Conservation (phyloP, 2,329 filamentous ascomycete genomes). For the Aspergillus uvarum region DNA sequence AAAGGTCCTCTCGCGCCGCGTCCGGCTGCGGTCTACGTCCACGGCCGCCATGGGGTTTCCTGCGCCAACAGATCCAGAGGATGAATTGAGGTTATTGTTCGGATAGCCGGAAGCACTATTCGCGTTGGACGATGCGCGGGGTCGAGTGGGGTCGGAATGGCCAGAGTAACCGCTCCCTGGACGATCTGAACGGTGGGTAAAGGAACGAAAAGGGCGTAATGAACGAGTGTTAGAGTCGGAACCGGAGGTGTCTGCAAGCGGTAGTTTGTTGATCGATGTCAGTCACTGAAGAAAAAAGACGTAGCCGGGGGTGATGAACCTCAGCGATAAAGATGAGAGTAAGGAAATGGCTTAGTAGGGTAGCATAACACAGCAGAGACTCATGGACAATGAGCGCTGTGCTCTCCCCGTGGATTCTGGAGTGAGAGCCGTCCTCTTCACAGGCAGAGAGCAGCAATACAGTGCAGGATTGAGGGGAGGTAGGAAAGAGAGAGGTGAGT, state of each 20-base stretch:
- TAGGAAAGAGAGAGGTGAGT: constrained; percentile 12
- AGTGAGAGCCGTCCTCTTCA: not conserved
- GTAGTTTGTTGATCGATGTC: constrained; percentile 13
- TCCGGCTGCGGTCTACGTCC: constrained; percentile 73
- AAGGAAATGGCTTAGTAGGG: constrained; percentile 11
- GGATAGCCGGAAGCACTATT: constrained; percentile 22
- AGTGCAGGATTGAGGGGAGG: not conserved
- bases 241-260: constrained; percentile 30
- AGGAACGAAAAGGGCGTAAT: constrained; percentile 32
- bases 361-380: constrained; percentile 1
- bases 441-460: constrained; percentile 2
- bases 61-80: constrained; percentile 38
- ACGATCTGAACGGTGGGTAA: constrained; percentile 29
- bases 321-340: constrained; percentile 11
- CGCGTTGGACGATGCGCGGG: constrained; percentile 28
- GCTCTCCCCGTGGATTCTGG: constrained; percentile 13
- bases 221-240: constrained; percentile 36
- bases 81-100: constrained; percentile 29
- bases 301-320: constrained; percentile 8
- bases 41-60: constrained; percentile 60
- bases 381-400: constrained; percentile 10
- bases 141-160: constrained; percentile 25
- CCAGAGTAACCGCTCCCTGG: constrained; percentile 31
- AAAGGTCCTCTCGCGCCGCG: constrained; percentile 87
- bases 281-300: constrained; percentile 21